Evolutionary conservation across 2,329 filamentous ascomycete species (phyloP).

Genomic region (Parascedosporium putredinis): DNA sequence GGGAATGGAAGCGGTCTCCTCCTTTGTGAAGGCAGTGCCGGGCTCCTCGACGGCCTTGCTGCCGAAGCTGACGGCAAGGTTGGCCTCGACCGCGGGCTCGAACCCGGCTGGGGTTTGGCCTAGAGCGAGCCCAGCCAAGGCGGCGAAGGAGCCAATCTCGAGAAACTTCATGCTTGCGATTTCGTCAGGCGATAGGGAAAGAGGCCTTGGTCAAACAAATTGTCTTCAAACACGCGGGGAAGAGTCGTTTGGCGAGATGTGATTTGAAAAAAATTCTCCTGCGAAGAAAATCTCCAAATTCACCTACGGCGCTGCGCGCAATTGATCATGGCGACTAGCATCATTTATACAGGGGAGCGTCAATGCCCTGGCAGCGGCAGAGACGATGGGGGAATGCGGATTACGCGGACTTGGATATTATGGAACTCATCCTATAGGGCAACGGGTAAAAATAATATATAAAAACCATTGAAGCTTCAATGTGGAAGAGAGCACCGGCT

Average conservation of each 20-base stretch:
- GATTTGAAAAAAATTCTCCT: not conserved
- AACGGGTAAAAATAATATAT: not conserved
- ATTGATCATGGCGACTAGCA: too few species aligned
- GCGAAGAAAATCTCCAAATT: too few species aligned
- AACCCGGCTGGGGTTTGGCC: conserved; percentile 3
- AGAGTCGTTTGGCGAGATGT: not conserved
- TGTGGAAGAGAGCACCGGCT: not conserved
- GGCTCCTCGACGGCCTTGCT: conserved; percentile 1
- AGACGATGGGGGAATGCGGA: not conserved
- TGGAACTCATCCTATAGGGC: not conserved
- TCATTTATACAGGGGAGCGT: not conserved
- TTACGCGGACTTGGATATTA: conserved; percentile 1
- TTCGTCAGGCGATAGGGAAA: not conserved
- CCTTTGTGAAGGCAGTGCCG: conserved; percentile 4
- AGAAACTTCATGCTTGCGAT: not conserved
- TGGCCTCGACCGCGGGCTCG: conserved; percentile 5
- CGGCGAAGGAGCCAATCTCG: not conserved
- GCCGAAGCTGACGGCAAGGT: conserved; percentile 6
- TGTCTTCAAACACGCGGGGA: not conserved
- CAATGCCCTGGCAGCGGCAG: not conserved
- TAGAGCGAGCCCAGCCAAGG: not conserved
- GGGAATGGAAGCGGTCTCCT: conserved; percentile 4
- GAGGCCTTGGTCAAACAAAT: too few species aligned
- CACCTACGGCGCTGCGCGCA: too few species aligned
- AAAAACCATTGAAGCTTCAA: not conserved